phyloP scores from a whole-genome alignment of 495 filamentous ascomycete genomes.

The Oidiodendron maius region DNA sequence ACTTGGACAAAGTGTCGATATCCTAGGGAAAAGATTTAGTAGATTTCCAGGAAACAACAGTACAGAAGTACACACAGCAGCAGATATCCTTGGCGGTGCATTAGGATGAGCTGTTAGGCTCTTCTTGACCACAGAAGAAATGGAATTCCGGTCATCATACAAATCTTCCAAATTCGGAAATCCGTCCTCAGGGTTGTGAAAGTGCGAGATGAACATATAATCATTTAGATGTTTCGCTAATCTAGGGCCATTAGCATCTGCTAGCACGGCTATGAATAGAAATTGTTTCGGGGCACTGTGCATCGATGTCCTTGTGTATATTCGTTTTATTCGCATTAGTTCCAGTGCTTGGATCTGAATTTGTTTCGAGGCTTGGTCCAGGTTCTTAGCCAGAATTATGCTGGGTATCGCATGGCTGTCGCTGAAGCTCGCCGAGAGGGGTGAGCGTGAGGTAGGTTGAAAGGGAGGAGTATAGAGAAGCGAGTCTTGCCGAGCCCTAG shows the following conservation, averaged over 20 bases:
- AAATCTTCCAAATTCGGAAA: conserved; percentile 63
- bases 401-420: conserved; percentile 55
- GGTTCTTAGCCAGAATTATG: conserved; percentile 73
- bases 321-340: conserved; percentile 73
- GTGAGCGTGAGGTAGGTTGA: conserved; percentile 17
- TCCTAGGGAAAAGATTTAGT: no score
- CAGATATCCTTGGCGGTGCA: conserved; percentile 13
- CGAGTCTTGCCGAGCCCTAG: conserved; percentile 25
- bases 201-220: conserved; percentile 82
- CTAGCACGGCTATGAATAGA: conserved; percentile 69
- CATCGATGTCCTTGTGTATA: conserved; percentile 65
- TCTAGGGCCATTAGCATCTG: conserved; percentile 34
- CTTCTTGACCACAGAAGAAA: conserved; percentile 30
- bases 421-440: conserved; percentile 18
- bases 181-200: conserved; percentile 67
- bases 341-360: conserved; percentile 89
- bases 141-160: conserved; percentile 31
- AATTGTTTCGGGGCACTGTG: conserved; percentile 74
- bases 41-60: no score
- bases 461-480: conserved; percentile 19
- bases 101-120: conserved; percentile 17
- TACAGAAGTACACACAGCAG: conserved; percentile 5
- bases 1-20: conserved; percentile 16
- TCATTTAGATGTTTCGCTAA: conserved; percentile 63
- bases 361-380: conserved; percentile 59